Base-by-base conservation (phyloP, 2,329 filamentous ascomycete species). In the Penicillium verrucosum region DNA sequence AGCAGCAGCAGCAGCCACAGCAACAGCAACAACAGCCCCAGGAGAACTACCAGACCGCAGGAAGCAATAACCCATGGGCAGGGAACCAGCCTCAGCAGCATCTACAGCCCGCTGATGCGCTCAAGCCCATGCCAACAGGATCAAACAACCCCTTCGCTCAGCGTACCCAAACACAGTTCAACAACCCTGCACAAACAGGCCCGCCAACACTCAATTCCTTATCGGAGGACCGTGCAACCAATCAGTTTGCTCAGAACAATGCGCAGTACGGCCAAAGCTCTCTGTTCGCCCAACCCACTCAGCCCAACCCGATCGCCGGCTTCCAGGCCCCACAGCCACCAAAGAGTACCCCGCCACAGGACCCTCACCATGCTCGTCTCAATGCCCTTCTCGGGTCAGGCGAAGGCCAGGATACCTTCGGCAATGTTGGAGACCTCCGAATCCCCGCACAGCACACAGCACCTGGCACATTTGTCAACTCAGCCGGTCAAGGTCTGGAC, bases 141-240 rank as follows among this genome's bases (percentile, higher is more conserved):
- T 97, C 94, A 16, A 99, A 99, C 80, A 99, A 99, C 72, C 94
- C 94, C 2, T 99, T 99, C 70, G 93, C 94, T 27, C 81, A 84
- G 57, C 79, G 82, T 56, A 77, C 83, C 64, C 77, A 87, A 80
- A 69, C 85, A 78, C 70, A 86, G 78, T 71, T 81, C 50, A 64
- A 79, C 44, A 57, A 43, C 36, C 61, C 57, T 44, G 73, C 66
- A 59, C 82, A 82, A 43, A 74, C 78, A 84, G 67, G 73, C 77
- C 72, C 75, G 59, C 67, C 67, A 80, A 73, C 76, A 81, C 67
- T 77, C 79, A 74, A 71, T 73, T 73, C 59, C 72, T 74, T 48
- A 57, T 53, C 69, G 7, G 57, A 59, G 45, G 57, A 59, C 38
- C 57, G 54, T 41, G 45, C 57, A n/a, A 59, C 57, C 12, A 59